Base-by-base conservation (phyloP, 768 basidiomycete species). In the Leccinum longicurvipes region DNA sequence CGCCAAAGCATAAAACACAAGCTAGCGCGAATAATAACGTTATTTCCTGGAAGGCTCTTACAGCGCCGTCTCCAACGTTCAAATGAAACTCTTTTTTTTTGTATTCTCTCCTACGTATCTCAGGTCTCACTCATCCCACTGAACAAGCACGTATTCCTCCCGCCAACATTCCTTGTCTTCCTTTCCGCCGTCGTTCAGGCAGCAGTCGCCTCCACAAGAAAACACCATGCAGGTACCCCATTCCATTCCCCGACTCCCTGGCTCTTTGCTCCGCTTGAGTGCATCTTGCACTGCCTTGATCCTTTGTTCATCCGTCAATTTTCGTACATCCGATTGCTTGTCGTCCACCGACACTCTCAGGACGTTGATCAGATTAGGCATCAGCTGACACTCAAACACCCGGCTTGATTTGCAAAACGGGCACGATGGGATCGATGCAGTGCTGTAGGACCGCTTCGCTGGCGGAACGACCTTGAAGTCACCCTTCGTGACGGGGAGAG, bases 181-280 rank as follows among this genome's bases (percentile, higher is more conserved):
- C 25, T 68, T 71, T 10, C 74, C 76, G 6, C 71, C 75, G 23
- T 73, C 76, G 44, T 72, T 74, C 51, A 74, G 52, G 64, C 82
- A 84, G 67, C 94, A 97, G 68, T 96, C 91, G 46, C 79, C 79
- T 63, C 81, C 80, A 65, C 96, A 98, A 1, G 89, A 89, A 72
- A 94, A 96, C 10, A 98, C 78, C 75, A 96, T 76, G 54, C 88
- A 85, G 1, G 90, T 95, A 0, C 96, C 96, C 93, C 94, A 98
- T 56, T 95, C 93, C 91, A 98, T 94, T 0, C 87, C 87, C 41
- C 75, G 73, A 50, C 78, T 76, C 14, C 76, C 81, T 1, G 72
- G 67, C 10, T 72, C 74, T 29, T 72, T 73, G 29, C 63, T 72
- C 12, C 75, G 77, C 63, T 83, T 82, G 58, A 91, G 67, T 23